Conservation (phyloP, 768 basidiomycete genomes). For the Rhodotorula graminis region DNA sequence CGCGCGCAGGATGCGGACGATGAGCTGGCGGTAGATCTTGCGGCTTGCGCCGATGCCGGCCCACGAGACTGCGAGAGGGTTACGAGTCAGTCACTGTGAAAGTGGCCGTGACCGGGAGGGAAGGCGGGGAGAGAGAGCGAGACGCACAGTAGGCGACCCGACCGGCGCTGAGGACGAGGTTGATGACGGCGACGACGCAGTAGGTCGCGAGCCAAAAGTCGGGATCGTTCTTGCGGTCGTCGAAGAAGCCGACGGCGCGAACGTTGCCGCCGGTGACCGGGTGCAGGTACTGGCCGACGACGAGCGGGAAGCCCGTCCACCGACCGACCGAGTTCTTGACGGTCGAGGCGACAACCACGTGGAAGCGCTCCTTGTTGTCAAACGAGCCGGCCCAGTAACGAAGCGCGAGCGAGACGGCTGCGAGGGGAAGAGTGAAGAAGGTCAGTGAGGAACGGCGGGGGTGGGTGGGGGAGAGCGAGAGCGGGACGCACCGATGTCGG, state of each 20-base stretch:
- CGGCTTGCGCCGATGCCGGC: conserved; percentile 31
- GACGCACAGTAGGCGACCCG: conserved; percentile 29
- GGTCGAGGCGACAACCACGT: conserved; percentile 1
- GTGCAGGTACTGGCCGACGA: neutral
- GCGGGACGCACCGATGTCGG: conserved; percentile 18
- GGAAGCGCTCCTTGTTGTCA: conserved; percentile 3
- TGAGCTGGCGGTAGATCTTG: conserved; percentile 44
- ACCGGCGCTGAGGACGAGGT: conserved; percentile 38
- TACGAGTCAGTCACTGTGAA: neutral
- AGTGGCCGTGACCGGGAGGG: too few species aligned
- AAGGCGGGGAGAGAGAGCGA: neutral
- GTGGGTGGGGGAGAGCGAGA: neutral
- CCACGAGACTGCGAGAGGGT: conserved; percentile 12
- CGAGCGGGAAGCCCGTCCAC: neutral
- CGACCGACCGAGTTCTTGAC: neutral
- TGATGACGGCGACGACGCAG: conserved; percentile 41
- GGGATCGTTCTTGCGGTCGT: neutral
- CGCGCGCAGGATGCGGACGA: conserved; percentile 47
- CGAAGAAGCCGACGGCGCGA: neutral
- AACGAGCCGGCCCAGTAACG: conserved; percentile 40
- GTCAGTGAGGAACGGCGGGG: too few species aligned
- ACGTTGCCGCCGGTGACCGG: neutral
- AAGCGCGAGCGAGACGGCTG: conserved; percentile 31
- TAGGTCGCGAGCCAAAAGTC: conserved; percentile 43
- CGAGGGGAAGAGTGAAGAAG: neutral